Base-by-base conservation (phyloP, 208 protist genomes). In the Trypanosoma mega region DNA sequence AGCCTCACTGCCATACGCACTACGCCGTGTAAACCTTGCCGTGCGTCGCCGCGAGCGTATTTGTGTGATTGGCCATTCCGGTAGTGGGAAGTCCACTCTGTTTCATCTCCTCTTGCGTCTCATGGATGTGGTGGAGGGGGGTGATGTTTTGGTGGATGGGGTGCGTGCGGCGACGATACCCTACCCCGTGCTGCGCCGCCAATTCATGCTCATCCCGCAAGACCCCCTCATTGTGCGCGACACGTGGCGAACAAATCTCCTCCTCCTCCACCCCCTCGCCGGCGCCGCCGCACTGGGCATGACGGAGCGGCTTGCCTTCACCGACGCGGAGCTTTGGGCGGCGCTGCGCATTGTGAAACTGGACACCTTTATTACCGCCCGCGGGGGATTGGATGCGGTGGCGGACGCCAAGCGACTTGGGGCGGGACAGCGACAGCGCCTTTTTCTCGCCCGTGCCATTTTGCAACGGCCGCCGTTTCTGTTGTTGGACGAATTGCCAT, bases 121-220 rank as follows among this genome's bases (percentile, higher is more conserved):
- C 39, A 79, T 99, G 49, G 80, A 98, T 27, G 92, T 98, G 24
- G 39, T 93, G 1, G 67, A 78, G 9, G 79, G 77, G 21, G 82
- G 78, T n/a, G 63, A 50, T 44, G 80, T 96, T 16, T 80, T 67
- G 20, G 87, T 99, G 54, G 90, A 98, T 59, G 97, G 93, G 18
- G 60, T 97, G 53, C 89, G 99, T 75, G 87, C 92, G 18, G 46
- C 66, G 0, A 30, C 50, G n/a, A 63, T 99, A 9, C 80, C 84
- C 2, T 85, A 99, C 34, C 63, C 87, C 7, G 71, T 87, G 45
- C 75, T 99, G 21, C 85, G 98, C 26, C 78, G 65, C n/a, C 81
- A 79, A 43, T 85, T 99, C 24, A 64, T 93, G 41, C 98, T 99
- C 39, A 98, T 99, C 59, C 98, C 98, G 18, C 98, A 99, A 85